Evolutionary conservation across 2,329 filamentous ascomycete genomes (phyloP), one percentile per base, ranked within the genome.

Genomic region (Capronia americana): DNA sequence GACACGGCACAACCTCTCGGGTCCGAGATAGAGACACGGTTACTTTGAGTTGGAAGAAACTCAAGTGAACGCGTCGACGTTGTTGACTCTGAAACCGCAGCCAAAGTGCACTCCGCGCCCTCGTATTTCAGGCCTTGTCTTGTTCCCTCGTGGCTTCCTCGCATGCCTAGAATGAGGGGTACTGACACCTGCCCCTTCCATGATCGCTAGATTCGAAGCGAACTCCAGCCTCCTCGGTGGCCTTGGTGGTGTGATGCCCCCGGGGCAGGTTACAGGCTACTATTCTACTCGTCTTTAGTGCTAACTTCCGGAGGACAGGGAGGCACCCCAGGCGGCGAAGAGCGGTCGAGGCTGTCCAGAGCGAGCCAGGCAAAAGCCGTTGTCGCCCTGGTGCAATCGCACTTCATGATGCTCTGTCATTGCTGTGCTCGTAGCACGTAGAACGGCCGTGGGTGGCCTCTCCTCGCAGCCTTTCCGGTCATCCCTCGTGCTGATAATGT

Each of bases 401-500:
- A 26, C 24, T 12, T 4, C 20, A 23, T 51, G 23, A n/a, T 8
- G n/a, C 48, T 28, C 20, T 28, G 20, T 26, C 48, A 24, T 50
- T 51, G 48, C 20, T 51, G 48, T 51, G 48, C 48, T 26, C 48
- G 48, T 26, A 26, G 48, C 1, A 51, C n/a, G 20, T 44, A 44
- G 38, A n/a, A 44, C 17, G 38, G 38, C 38, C 48, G 10, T 7
- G 20, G 20, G 20, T 26, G 2, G 11, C 24, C 10, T 51, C 10
- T 50, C 46, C 46, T 23, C 46, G n/a, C 46, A 23, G 46, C 46
- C 24, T 51, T 17, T 20, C 20, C 48, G 48, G 48, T 26, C 48
- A 51, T 51, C 48, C 48, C 26, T 23, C 48, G 53, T 55, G 53
- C 58, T 61, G 46, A 53, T 51, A 41, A 41, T 23, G 23, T 28